phyloP scores from a whole-genome alignment of 2,329 filamentous ascomycete species.

The Hypoxylon sp. region DNA sequence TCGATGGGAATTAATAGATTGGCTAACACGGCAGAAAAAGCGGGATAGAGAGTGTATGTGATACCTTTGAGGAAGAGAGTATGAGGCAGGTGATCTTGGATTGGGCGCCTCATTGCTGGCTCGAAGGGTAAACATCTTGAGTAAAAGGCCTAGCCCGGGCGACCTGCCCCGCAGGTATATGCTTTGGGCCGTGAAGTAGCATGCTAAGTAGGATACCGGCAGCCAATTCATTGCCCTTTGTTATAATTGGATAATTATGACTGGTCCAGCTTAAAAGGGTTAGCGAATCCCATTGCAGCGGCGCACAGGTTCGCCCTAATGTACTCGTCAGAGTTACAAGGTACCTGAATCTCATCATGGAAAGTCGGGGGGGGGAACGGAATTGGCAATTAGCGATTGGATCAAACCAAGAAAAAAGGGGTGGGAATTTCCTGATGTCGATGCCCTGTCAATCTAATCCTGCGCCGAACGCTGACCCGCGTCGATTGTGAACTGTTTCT shows the following conservation, averaged over 20 bases:
- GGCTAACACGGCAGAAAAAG: no score
- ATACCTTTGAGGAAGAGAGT: no score
- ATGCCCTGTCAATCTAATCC: neutral
- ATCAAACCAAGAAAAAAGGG: conserved; percentile 32
- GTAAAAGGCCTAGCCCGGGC: neutral
- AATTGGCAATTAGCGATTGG: conserved; percentile 13
- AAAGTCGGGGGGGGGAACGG: conserved; percentile 22
- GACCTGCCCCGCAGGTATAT: neutral
- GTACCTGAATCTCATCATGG: conserved; percentile 13
- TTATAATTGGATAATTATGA: conserved; percentile 36
- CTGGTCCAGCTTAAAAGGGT: conserved; percentile 35
- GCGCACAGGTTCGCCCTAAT: conserved; percentile 20
- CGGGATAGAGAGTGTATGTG: no score
- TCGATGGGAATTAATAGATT: no score
- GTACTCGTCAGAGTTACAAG: neutral
- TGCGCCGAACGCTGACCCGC: conserved; percentile 19
- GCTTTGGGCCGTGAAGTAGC: no score
- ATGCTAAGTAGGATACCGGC: conserved; percentile 22
- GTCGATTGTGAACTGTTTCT: conserved; percentile 30
- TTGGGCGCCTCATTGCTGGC: no score
- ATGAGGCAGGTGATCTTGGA: no score
- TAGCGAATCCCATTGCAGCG: conserved; percentile 34
- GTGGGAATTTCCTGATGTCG: conserved; percentile 29
- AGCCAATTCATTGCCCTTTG: conserved; percentile 25
- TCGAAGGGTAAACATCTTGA: no score